Conservation (phyloP, 306 rosid genomes). For the Arachis hypogaea region DNA sequence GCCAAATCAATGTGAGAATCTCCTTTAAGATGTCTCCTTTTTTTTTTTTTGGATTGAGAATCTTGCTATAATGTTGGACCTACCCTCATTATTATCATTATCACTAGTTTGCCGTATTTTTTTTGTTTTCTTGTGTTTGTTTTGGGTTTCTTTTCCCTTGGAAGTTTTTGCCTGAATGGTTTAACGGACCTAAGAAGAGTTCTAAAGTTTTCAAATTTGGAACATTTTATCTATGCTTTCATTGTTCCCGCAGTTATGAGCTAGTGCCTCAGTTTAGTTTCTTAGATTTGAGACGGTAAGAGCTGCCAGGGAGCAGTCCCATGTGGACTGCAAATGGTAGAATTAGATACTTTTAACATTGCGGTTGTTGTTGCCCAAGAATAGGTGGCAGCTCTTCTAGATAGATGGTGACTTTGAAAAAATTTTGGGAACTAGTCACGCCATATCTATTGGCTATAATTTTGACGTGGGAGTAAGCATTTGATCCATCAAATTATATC, state of each 20-base stretch:
- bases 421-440: too few species aligned
- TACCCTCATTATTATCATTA: too few species aligned
- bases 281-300: not conserved
- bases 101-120: not conserved
- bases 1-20: constrained; percentile 73
- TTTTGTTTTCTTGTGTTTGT: not conserved
- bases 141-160: constrained; percentile 17
- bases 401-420: too few species aligned
- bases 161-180: constrained; percentile 14
- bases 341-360: too few species aligned
- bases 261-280: constrained; percentile 10
- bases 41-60: too few species aligned
- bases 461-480: too few species aligned
- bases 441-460: too few species aligned
- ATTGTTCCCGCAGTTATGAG: constrained; percentile 8
- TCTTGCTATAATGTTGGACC: too few species aligned
- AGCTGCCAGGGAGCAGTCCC: not conserved
- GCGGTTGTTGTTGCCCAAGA: too few species aligned
- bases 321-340: not conserved
- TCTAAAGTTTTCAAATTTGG: constrained; percentile 16
- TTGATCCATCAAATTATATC: too few species aligned
- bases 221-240: not conserved
- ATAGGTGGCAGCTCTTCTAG: too few species aligned
- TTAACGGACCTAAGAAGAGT: not conserved
- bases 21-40: not conserved